phyloP scores from a whole-genome alignment of 257 asterid genomes.

The Gentiana straminea region DNA sequence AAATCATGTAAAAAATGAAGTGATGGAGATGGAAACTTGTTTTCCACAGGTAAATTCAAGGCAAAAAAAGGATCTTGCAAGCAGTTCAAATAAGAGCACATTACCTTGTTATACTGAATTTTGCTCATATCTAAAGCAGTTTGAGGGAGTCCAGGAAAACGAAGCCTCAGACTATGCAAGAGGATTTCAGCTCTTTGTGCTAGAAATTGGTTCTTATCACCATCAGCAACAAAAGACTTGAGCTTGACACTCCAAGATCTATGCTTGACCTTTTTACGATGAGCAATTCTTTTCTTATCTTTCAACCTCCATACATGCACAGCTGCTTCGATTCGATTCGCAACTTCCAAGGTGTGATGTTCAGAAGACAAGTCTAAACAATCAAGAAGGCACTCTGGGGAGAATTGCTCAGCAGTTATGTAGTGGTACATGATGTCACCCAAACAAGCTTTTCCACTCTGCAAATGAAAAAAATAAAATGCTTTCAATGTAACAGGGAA shows the following conservation, averaged over 20 bases:
- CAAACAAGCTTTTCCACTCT: conserved; percentile 80
- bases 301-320: conserved; percentile 69
- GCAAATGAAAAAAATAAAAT: conserved; percentile 13
- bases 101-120: conserved; percentile 80
- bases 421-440: conserved; percentile 64
- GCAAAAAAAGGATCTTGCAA: background rate
- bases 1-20: no score
- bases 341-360: conserved; percentile 57
- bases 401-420: conserved; percentile 64
- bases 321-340: conserved; percentile 68
- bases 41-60: background rate
- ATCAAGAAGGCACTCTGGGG: conserved; percentile 61
- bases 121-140: conserved; percentile 67
- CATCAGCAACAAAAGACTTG: conserved; percentile 43
- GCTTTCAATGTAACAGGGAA: no score
- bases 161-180: conserved; percentile 56
- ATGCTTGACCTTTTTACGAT: conserved; percentile 25
- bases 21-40: no score
- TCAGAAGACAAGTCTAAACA: conserved; percentile 76
- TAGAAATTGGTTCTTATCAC: conserved; percentile 46
- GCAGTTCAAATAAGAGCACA: background rate
- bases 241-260: conserved; percentile 58
- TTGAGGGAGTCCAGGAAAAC: conserved; percentile 79
- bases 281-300: conserved; percentile 37
- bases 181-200: conserved; percentile 72